Percentiles rank a stretch among this genome's conserved stretches.
Conservation (phyloP, 352 stramenopile species). For the Phytophthora multivora region DNA sequence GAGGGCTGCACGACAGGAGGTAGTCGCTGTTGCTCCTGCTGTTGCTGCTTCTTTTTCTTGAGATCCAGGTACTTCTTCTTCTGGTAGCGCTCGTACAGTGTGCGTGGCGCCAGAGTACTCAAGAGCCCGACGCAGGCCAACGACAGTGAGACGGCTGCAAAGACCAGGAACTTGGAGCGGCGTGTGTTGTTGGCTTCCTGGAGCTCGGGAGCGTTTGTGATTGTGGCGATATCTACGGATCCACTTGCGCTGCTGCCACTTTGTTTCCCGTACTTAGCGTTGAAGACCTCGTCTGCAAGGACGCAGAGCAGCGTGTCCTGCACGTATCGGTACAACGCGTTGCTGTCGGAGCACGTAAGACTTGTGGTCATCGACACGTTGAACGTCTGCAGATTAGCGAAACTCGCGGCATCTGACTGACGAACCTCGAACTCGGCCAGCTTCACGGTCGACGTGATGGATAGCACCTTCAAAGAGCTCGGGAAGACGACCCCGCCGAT, state of each 20-base stretch:
- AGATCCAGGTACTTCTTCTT: constrained; percentile 28
- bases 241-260: constrained; percentile 10
- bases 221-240: not conserved
- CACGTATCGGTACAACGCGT: constrained; percentile 35
- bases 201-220: constrained; percentile 10
- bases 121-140: constrained; percentile 30
- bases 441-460: constrained; percentile 26
- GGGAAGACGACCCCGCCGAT: constrained; percentile 45
- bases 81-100: constrained; percentile 32
- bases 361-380: constrained; percentile 40
- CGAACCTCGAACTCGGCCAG: constrained; percentile 51
- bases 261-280: constrained; percentile 37
- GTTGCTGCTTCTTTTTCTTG: constrained; percentile 17
- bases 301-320: constrained; percentile 52
- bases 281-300: constrained; percentile 41
- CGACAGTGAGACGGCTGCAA: constrained; percentile 19
- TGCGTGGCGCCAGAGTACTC: constrained; percentile 24
- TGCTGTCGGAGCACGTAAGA: constrained; percentile 38
- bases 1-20: constrained; percentile 4
- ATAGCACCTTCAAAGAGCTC: constrained; percentile 25
- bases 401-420: constrained; percentile 33
- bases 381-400: constrained; percentile 34
- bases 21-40: constrained; percentile 1
- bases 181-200: constrained; percentile 26
- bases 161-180: constrained; percentile 43